Evolutionary conservation across 2,329 filamentous ascomycete species (phyloP).

Genomic region (Neofusicoccum sp.): DNA sequence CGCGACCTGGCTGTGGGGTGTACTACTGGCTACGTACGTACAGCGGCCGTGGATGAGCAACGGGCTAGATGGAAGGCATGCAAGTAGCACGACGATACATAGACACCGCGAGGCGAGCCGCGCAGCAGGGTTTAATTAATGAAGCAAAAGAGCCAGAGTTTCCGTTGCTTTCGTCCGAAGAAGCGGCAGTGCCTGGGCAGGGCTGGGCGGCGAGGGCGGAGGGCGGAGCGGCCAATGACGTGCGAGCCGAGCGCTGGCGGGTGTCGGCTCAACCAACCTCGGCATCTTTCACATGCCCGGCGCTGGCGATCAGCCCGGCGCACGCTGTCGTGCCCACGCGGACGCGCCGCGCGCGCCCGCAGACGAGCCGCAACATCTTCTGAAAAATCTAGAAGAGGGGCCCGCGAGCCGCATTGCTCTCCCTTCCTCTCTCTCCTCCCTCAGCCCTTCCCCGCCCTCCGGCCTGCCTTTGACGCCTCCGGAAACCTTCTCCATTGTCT

Average conservation of each 20-base stretch:
- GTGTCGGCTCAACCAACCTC: conserved; percentile 1
- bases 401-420: neutral
- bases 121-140: conserved; percentile 1
- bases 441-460: neutral
- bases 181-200: neutral
- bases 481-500: neutral
- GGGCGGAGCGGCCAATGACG: conserved; percentile 1
- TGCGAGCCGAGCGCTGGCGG: neutral
- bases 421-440: neutral
- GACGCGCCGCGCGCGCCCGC: neutral
- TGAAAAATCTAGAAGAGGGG: neutral
- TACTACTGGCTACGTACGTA: conserved; percentile 3
- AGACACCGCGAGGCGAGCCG: neutral
- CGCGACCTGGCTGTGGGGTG: neutral
- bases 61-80: conserved; percentile 1
- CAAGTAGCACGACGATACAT: conserved; percentile 10
- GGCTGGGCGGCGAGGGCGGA: neutral
- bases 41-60: neutral
- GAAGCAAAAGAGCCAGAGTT: neutral
- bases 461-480: neutral
- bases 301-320: neutral
- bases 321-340: neutral
- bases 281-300: conserved; percentile 15
- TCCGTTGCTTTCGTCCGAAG: conserved; percentile 12
- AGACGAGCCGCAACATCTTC: conserved; percentile 11